phyloP scores from a whole-genome alignment of 306 rosid species.

The Lagenaria siceraria region DNA sequence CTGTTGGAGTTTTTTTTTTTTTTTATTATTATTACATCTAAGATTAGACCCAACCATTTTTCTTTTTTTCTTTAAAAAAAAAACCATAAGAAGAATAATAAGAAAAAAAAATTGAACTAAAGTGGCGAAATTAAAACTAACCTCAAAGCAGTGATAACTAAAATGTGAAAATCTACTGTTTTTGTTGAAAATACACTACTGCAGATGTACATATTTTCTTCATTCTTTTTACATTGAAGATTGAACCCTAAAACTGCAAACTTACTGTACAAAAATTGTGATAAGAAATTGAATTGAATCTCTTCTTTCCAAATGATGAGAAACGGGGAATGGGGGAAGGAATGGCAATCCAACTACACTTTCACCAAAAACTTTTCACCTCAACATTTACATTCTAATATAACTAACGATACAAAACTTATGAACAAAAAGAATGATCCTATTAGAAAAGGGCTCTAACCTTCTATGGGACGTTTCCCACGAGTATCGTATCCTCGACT shows the following conservation, averaged over 20 bases:
- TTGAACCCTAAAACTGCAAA: not conserved
- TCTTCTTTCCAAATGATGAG: not conserved
- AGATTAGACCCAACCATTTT: no score
- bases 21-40: no score
- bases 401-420: slow-evolving; percentile 10
- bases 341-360: not conserved
- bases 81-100: no score
- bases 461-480: slow-evolving; percentile 59
- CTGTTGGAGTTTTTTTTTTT: no score
- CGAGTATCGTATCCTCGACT: slow-evolving; percentile 15
- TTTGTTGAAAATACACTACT: not conserved
- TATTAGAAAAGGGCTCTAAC: slow-evolving; percentile 5
- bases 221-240: not conserved
- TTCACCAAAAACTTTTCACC: not conserved
- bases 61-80: no score
- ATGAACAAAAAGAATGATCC: slow-evolving; percentile 19
- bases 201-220: not conserved
- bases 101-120: no score
- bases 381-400: not conserved
- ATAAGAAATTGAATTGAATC: not conserved
- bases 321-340: not conserved
- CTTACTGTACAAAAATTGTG: not conserved
- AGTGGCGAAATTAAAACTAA: no score
- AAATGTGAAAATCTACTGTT: not conserved
- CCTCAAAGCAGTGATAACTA: not conserved